phyloP scores from a whole-genome alignment of 345 rosid genomes.

The Erucastrum elatum region DNA sequence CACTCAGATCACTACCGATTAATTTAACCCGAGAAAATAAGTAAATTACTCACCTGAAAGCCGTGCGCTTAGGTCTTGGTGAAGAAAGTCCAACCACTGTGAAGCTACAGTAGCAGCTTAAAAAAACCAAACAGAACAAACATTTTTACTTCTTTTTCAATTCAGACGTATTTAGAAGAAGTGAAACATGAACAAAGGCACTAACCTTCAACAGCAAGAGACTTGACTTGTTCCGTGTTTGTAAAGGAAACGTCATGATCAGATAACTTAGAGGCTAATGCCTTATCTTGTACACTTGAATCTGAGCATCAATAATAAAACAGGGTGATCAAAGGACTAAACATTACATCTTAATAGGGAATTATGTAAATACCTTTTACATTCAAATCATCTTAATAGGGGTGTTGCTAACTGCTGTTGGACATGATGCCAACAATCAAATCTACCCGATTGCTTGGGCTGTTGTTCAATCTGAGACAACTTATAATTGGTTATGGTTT shows the following conservation, averaged over 20 bases:
- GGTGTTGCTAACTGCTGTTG: too few species aligned
- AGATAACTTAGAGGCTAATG: constrained; percentile 47
- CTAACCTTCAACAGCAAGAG: constrained; percentile 71
- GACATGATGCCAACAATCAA: too few species aligned
- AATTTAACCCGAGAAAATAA: too few species aligned
- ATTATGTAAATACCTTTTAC: constrained; percentile 34
- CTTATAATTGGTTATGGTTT: too few species aligned
- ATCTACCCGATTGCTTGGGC: too few species aligned
- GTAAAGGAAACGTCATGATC: constrained; percentile 48
- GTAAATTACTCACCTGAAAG: constrained; percentile 56
- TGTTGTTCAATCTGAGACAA: too few species aligned
- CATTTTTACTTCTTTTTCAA: not conserved
- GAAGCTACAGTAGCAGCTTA: constrained; percentile 87
- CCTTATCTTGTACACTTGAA: constrained; percentile 44
- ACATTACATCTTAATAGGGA: constrained; percentile 34
- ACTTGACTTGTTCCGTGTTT: constrained; percentile 49
- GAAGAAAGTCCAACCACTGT: constrained; percentile 91
- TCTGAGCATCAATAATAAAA: constrained; percentile 38
- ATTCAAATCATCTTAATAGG: too few species aligned
- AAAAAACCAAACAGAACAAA: constrained; percentile 19
- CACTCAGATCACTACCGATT: too few species aligned
- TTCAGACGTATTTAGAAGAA: not conserved
- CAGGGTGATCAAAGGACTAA: constrained; percentile 23
- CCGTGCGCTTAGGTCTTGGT: constrained; percentile 88
- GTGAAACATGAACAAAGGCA: not conserved